These are phyloP conservation scores for Eutrema heterophyllum DNA, from an alignment of 345 rosid species.

Conservation along the genomic window DNA sequence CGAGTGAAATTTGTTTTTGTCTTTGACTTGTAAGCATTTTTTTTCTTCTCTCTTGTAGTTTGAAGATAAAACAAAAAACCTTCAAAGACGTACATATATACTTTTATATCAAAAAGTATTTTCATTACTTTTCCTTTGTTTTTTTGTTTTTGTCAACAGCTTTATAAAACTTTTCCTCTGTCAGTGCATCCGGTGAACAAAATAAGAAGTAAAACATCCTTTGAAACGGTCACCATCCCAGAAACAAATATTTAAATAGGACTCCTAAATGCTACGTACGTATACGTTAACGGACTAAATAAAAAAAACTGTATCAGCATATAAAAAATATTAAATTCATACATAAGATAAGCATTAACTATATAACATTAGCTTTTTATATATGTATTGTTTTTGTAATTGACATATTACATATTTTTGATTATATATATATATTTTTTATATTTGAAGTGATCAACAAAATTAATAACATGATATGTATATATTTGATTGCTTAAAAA, in stretches of 20 bases:
- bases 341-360: not conserved
- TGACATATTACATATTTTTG: not conserved
- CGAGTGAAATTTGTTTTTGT: not conserved
- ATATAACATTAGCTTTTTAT: not conserved
- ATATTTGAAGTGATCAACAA: no score
- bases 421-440: no score
- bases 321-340: not conserved
- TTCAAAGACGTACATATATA: constrained; percentile 27
- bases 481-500: no score
- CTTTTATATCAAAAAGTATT: not conserved
- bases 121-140: constrained; percentile 7
- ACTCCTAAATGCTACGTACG: not conserved
- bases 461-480: no score
- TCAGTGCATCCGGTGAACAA: not conserved
- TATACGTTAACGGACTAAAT: not conserved
- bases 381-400: not conserved
- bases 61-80: not conserved
- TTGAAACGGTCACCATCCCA: constrained; percentile 23
- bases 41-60: not conserved
- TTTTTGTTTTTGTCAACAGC: no score
- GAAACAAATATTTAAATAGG: not conserved
- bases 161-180: no score
- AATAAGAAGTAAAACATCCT: not conserved
- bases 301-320: not conserved
- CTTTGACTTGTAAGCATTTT: constrained; percentile 25